Percentiles rank a stretch among this genome's conserved stretches.
Conservation (phyloP, 2,329 filamentous ascomycete species). For the Geosmithia putterillii region DNA sequence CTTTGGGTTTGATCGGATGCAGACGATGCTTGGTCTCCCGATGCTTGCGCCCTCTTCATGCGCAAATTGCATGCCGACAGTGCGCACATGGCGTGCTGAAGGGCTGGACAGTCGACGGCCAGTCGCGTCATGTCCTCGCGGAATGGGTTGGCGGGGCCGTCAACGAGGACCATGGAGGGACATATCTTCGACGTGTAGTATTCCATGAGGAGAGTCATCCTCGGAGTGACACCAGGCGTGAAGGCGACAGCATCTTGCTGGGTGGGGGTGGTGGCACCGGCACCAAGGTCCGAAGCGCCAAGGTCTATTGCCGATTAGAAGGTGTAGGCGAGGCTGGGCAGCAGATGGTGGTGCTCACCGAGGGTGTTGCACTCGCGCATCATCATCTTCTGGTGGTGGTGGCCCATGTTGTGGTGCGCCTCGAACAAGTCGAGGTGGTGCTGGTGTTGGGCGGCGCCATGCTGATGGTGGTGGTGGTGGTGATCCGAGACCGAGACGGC, state of each 20-base stretch:
- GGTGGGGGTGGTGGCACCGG: too few relatives aligned
- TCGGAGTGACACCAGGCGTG: too few relatives aligned
- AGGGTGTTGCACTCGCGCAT: conserved; percentile 43
- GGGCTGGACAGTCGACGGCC: conserved; percentile 62
- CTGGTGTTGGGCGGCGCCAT: conserved; percentile 15
- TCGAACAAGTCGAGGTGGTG: conserved; percentile 49
- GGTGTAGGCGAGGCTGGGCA: conserved; percentile 18
- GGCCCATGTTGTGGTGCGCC: conserved; percentile 36
- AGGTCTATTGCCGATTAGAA: conserved; percentile 31
- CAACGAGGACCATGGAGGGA: conserved; percentile 82
- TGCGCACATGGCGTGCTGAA: conserved; percentile 89
- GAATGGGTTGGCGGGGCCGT: conserved; percentile 77
- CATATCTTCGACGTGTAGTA: conserved; percentile 92
- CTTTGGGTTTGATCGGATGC: conserved; percentile 34
- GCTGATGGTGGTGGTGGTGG: conserved; percentile 8
- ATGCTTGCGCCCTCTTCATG: too few relatives aligned
- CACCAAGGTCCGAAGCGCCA: too few relatives aligned
- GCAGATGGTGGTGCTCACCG: conserved; percentile 32
- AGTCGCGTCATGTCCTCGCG: conserved; percentile 70
- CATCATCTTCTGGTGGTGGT: conserved; percentile 39
- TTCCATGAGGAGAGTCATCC: conserved; percentile 80
- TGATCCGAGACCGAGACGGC: conserved; percentile 26
- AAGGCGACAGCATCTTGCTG: too few relatives aligned
- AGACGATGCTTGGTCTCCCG: conserved; percentile 51
- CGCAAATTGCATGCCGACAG: conserved; percentile 80